These are phyloP conservation scores for Plasmopara halstedii DNA, from an alignment of 352 stramenopile species.

Conservation along the genomic window DNA sequence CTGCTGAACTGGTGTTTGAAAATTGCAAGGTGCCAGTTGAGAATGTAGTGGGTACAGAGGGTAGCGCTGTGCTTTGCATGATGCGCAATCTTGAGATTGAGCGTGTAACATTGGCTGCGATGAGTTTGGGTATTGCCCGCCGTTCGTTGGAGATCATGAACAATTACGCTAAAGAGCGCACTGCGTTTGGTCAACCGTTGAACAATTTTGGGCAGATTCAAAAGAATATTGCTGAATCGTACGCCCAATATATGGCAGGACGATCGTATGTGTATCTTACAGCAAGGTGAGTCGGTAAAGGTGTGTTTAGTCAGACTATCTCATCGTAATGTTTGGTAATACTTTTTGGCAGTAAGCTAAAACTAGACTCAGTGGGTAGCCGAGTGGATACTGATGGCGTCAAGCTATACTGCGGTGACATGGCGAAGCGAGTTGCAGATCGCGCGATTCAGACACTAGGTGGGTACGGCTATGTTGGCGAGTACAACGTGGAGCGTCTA, in stretches of 20 bases:
- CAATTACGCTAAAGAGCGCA: constrained; percentile 86
- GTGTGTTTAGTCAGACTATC: neutral
- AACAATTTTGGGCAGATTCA: constrained; percentile 92
- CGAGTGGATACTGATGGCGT: constrained; percentile 97
- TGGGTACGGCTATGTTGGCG: constrained; percentile 98
- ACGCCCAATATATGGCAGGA: constrained; percentile 97
- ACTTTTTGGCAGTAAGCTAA: constrained; percentile 68
- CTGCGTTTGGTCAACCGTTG: constrained; percentile 93
- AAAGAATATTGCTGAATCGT: constrained; percentile 96
- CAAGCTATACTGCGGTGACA: constrained; percentile 97
- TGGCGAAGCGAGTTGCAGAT: constrained; percentile 96
- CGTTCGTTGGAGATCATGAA: constrained; percentile 98
- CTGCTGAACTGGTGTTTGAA: constrained; percentile 98
- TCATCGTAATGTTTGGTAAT: neutral
- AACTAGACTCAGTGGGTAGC: constrained; percentile 93
- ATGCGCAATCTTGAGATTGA: constrained; percentile 99
- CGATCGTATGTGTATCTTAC: constrained; percentile 96
- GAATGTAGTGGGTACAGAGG: constrained; percentile 89
- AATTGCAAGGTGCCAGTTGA: constrained; percentile 90
- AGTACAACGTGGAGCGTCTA: constrained; percentile 97
- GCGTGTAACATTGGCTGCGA: constrained; percentile 94
- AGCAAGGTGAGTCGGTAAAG: constrained; percentile 47
- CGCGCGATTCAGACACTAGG: constrained; percentile 97
- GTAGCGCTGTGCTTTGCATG: constrained; percentile 75
- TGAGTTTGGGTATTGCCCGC: constrained; percentile 94